Percentiles rank a stretch among this genome's conserved stretches.
Evolutionary conservation across 352 stramenopile genomes (phyloP).

Genomic region (Globisporangium viniferum): DNA sequence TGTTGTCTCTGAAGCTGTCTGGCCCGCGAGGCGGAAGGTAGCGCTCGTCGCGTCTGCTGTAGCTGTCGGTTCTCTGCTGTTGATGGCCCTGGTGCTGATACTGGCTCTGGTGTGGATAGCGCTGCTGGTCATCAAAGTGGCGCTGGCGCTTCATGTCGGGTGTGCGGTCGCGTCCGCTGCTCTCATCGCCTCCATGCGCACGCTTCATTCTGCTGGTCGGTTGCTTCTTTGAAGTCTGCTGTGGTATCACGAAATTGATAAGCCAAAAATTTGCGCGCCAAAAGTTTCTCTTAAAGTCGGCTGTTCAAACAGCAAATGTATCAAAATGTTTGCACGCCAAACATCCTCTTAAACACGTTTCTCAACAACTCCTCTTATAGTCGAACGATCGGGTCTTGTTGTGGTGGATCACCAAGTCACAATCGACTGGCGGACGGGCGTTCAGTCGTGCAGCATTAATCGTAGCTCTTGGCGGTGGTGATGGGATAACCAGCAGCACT

Average conservation of each 20-base stretch:
- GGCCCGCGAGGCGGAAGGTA: not conserved
- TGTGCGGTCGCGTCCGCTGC: not conserved
- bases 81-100: not conserved
- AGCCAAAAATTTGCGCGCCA: not conserved
- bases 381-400: no score
- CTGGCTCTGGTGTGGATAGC: not conserved
- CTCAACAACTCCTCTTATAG: no score
- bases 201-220: conserved; percentile 4
- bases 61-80: conserved; percentile 1
- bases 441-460: not conserved
- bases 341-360: not conserved
- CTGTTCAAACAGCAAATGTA: not conserved
- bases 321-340: not conserved
- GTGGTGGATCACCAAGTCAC: not conserved
- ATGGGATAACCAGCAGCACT: not conserved
- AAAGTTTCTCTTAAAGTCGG: not conserved
- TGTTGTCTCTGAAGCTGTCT: not conserved
- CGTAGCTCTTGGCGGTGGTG: not conserved
- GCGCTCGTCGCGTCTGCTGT: not conserved
- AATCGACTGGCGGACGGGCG: not conserved
- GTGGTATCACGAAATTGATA: not conserved
- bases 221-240: not conserved
- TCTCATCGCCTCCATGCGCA: not conserved
- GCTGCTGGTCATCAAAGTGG: not conserved
- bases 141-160: conserved; percentile 9